Base-by-base conservation (phyloP, 768 basidiomycete species). In the Termitomyces sp. region DNA sequence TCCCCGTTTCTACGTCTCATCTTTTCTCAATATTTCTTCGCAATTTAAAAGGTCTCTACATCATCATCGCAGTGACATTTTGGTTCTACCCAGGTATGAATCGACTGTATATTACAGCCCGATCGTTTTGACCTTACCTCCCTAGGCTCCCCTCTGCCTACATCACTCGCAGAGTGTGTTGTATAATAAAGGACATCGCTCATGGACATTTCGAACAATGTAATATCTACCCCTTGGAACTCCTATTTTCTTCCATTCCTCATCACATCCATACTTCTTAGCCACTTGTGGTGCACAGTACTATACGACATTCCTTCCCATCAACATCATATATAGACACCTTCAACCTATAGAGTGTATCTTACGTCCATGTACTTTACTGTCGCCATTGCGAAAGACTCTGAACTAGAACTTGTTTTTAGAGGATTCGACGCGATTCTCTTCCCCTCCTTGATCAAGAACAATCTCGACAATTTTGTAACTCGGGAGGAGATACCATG, bases 21-120 rank as follows among this genome's bases (percentile, higher is more conserved):
- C 4, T 11, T 27, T 12, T 25, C 29, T n/a, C 11, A 35, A 34
- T 21, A 34, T 35, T n/a, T 58, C 9, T 34, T 25, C 34, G n/a
- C 19, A 53, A 29, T 11, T 25, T 3, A n/a, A 1, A 63, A 85
- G 85, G 82, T 55, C 74, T 90, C 17, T 90, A 91, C 62, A 63
- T 84, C 31, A 86, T 92, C 49, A 83, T 91, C 31, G 88, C 85
- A 2, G 82, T 90, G 31, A 75, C 81, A 9, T 89, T 89, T 69
- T 89, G 87, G 86, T 89, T 83, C 65, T 82, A 82, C 66, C 80
- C 79, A 67, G 78, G 80, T 77, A 55, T 67, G 59, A 7, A 48
- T 29, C 2, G 21, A 12, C 29, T 12, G 11, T 29, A 23, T 29
- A 10, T 27, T 19, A 2, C 46, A 37, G 14, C 9, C 35, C 4